These are phyloP conservation scores for Solanum hybrid DNA, from an alignment of 305 asterid species.

Conservation along the genomic window DNA sequence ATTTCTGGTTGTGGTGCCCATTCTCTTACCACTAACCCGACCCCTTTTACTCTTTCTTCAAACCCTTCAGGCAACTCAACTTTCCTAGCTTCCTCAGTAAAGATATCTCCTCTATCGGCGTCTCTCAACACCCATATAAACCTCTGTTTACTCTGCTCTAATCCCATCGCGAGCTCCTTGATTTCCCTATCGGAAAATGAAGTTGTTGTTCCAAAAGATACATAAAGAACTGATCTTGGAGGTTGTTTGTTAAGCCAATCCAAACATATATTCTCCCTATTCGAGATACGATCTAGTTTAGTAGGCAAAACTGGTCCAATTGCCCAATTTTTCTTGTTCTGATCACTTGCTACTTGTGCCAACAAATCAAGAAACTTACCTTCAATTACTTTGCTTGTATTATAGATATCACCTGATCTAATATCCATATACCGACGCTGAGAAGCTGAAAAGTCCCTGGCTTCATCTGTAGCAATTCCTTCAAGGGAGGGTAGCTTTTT, in stretches of 20 bases:
- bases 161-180: too few relatives aligned
- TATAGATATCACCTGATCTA: conserved; percentile 12
- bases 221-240: conserved; percentile 24
- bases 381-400: conserved; percentile 14
- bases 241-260: conserved; percentile 37
- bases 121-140: conserved; percentile 48
- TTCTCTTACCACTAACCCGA: background rate
- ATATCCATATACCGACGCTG: background rate
- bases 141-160: conserved; percentile 20
- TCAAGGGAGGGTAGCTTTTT: background rate
- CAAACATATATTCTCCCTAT: conserved; percentile 12
- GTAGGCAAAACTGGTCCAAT: conserved; percentile 18
- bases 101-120: conserved; percentile 34
- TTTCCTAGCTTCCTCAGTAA: too few relatives aligned
- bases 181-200: conserved; percentile 1
- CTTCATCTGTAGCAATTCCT: background rate
- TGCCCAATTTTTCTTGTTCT: conserved; percentile 11
- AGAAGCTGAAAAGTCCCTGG: background rate
- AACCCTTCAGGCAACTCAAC: too few relatives aligned
- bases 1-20: background rate
- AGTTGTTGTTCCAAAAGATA: conserved; percentile 35
- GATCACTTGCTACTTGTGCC: background rate
- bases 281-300: background rate
- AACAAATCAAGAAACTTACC: conserved; percentile 11
- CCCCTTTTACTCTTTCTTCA: too few relatives aligned